Evolutionary conservation across 2,329 filamentous ascomycete genomes (phyloP).

Genomic region (Clonostachys byssicola): DNA sequence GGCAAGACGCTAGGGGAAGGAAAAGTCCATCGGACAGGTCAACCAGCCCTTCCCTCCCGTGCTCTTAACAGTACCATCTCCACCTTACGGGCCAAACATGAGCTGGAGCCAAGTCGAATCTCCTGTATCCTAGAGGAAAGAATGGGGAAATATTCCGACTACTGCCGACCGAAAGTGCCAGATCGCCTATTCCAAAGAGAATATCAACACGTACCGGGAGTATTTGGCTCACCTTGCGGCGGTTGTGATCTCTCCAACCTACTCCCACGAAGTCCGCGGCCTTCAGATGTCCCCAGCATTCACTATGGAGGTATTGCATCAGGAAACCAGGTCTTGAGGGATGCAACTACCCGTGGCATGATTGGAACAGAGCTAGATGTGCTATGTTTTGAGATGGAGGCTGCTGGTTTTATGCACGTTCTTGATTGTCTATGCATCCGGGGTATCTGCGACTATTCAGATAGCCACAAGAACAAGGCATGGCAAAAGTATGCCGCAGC

Average conservation of each 20-base stretch:
- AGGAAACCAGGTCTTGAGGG: constrained; percentile 25
- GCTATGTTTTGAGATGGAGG: constrained; percentile 1
- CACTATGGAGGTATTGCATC: constrained; percentile 28
- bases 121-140: neutral
- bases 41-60: neutral
- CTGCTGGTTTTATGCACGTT: constrained; percentile 12
- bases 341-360: constrained; percentile 17
- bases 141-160: neutral
- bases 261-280: neutral
- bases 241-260: constrained; percentile 1
- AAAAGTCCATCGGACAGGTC: neutral
- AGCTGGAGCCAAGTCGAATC: neutral
- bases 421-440: constrained; percentile 22
- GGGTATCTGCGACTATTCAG: constrained; percentile 24
- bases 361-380: constrained; percentile 16
- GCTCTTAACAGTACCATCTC: constrained; percentile 4
- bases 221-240: neutral
- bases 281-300: neutral
- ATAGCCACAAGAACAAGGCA: constrained; percentile 17
- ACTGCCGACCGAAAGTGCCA: constrained; percentile 9
- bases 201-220: neutral
- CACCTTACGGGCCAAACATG: neutral
- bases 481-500: constrained; percentile 17
- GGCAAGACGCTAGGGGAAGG: constrained; percentile 6
- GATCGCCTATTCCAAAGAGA: constrained; percentile 1